Evolutionary conservation across 2,329 filamentous ascomycete species (phyloP).

Genomic region (Colletotrichum falcatum): DNA sequence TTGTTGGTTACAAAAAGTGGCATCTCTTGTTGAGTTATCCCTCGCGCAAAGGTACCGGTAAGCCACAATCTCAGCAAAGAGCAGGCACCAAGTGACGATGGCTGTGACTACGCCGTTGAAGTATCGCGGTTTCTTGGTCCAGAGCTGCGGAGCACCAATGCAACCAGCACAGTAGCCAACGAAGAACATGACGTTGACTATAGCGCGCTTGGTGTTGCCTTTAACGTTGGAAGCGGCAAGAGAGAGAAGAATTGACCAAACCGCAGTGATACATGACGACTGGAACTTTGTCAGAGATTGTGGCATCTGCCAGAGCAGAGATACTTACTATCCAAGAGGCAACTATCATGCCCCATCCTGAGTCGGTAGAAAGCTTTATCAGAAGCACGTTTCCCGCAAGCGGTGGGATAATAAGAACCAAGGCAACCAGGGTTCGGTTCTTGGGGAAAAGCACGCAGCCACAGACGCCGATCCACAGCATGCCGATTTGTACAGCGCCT

Average conservation of each 20-base stretch:
- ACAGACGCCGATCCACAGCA: constrained; percentile 59
- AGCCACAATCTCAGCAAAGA: constrained; percentile 49
- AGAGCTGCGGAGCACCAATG: constrained; percentile 60
- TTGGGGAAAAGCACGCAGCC: constrained; percentile 54
- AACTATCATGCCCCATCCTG: constrained; percentile 61
- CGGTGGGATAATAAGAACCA: constrained; percentile 55
- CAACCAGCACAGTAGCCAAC: constrained; percentile 63
- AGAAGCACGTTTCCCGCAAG: constrained; percentile 59
- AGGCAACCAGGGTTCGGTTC: constrained; percentile 53
- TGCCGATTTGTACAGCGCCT: constrained; percentile 59
- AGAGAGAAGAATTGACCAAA: constrained; percentile 56
- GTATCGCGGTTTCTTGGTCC: constrained; percentile 58
- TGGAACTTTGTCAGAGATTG: constrained; percentile 27
- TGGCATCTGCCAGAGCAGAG: background rate
- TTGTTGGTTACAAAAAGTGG: background rate
- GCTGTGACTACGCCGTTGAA: constrained; percentile 59
- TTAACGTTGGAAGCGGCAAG: constrained; percentile 62
- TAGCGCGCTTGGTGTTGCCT: constrained; percentile 62
- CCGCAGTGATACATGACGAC: constrained; percentile 57
- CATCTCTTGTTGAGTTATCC: constrained; percentile 51
- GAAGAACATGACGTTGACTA: constrained; percentile 62
- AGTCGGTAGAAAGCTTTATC: constrained; percentile 53
- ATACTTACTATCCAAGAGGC: constrained; percentile 57
- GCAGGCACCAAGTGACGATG: constrained; percentile 57
- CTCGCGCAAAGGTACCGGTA: constrained; percentile 52